Conservation (phyloP, 192 early-diverging fungal species). For the Martensiomyces pterosporus region DNA sequence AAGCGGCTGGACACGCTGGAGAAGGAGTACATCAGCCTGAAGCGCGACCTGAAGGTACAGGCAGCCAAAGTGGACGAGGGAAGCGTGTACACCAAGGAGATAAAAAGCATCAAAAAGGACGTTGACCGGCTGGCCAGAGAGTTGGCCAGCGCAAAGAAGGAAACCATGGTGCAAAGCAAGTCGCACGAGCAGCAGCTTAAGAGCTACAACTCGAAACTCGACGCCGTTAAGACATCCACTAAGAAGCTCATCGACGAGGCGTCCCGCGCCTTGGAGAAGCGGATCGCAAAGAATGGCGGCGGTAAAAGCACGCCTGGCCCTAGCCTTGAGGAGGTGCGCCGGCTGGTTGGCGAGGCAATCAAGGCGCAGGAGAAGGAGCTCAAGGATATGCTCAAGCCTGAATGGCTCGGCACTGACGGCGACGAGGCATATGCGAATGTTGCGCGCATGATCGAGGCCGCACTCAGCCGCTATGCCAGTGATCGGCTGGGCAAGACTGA, state of each 20-base stretch:
- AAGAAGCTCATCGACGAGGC: not conserved
- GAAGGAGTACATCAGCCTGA: slow-evolving; percentile 33
- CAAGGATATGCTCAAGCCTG: slow-evolving; percentile 31
- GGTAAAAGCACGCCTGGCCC: slow-evolving; percentile 11
- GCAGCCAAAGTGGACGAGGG: slow-evolving; percentile 10
- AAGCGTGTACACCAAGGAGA: slow-evolving; percentile 20
- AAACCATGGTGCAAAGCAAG: not conserved
- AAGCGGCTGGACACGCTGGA: slow-evolving; percentile 42
- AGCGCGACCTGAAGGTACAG: slow-evolving; percentile 31
- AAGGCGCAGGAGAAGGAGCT: slow-evolving; percentile 30
- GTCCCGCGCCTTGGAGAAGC: not conserved
- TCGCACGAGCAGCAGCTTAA: not conserved
- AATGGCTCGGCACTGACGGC: slow-evolving; percentile 35
- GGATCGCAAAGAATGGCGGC: slow-evolving; percentile 7
- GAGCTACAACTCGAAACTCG: not conserved
- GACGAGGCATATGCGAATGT: slow-evolving; percentile 45
- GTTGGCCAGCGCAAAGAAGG: not conserved
- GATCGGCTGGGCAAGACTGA: slow-evolving; percentile 58
- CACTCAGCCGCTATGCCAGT: slow-evolving; percentile 56
- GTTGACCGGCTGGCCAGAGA: slow-evolving; percentile 28
- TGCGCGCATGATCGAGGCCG: slow-evolving; percentile 54
- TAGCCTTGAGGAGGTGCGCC: slow-evolving; percentile 26
- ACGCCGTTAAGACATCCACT: not conserved
- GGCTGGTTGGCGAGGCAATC: slow-evolving; percentile 38
- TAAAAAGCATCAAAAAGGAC: slow-evolving; percentile 21